Conservation (phyloP, 2,329 filamentous ascomycete genomes). For the Fusarium sp. region DNA sequence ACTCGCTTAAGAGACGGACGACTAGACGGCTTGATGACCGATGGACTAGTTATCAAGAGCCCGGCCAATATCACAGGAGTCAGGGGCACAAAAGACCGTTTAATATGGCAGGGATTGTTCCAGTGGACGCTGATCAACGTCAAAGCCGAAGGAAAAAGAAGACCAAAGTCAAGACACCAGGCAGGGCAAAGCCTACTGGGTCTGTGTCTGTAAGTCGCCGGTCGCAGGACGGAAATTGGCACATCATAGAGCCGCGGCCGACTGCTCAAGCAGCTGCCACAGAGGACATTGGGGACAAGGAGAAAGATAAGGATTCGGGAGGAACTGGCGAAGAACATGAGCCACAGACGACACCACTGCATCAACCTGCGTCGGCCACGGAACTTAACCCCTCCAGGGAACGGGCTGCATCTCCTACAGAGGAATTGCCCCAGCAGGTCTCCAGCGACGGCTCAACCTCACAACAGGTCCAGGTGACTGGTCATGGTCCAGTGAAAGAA, state of each 20-base stretch:
- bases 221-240: neutral
- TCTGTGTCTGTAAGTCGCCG: neutral
- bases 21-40: neutral
- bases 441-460: accelerated
- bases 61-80: neutral
- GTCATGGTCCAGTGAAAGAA: accelerated
- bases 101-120: neutral
- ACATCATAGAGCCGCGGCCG: neutral
- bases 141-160: neutral
- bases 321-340: no score
- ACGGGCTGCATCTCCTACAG: no score
- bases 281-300: neutral
- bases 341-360: accelerated
- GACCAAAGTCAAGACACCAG: neutral
- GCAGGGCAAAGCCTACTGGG: neutral
- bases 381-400: neutral
- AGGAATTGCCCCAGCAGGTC: neutral
- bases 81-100: neutral
- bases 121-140: neutral
- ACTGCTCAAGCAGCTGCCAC: accelerated
- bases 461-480: accelerated
- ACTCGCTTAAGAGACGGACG: neutral
- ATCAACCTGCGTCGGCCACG: no score
- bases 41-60: neutral
- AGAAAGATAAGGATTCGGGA: neutral